A percentile compares a stretch with the other conserved stretches of the same genome.
These are phyloP conservation scores for Stereocaulon alpinum DNA, from an alignment of 495 filamentous ascomycete species.

Conservation along the genomic window DNA sequence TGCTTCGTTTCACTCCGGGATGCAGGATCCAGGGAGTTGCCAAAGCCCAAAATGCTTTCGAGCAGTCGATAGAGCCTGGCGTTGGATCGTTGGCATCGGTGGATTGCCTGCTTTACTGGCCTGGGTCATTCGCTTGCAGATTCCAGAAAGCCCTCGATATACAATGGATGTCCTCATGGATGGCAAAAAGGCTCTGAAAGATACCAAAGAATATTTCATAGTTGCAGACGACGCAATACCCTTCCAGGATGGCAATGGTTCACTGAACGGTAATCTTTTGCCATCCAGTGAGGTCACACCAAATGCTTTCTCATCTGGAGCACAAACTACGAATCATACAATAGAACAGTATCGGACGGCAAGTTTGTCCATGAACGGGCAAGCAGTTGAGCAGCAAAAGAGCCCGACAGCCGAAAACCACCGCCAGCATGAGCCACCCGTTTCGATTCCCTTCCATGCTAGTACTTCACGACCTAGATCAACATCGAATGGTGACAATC, in stretches of 20 bases:
- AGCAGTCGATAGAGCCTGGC: neutral
- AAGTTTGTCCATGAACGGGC: no score
- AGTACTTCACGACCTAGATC: neutral
- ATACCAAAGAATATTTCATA: neutral
- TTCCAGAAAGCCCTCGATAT: neutral
- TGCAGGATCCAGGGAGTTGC: neutral
- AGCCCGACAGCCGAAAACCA: no score
- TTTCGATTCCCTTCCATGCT: neutral
- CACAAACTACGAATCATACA: no score
- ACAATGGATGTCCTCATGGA: neutral
- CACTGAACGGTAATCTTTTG: no score
- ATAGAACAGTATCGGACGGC: no score
- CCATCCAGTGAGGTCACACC: no score
- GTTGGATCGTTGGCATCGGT: neutral
- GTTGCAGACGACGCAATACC: neutral
- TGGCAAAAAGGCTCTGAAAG: neutral
- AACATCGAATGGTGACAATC: neutral
- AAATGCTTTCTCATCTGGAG: no score
- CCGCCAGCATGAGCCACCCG: no score
- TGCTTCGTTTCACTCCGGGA: neutral
- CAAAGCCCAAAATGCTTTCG: neutral
- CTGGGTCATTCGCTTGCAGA: neutral
- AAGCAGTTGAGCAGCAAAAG: no score
- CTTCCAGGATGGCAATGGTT: neutral
- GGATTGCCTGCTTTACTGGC: neutral